Conservation (phyloP, 345 rosid species). For the Eucalyptus leucophloia region DNA sequence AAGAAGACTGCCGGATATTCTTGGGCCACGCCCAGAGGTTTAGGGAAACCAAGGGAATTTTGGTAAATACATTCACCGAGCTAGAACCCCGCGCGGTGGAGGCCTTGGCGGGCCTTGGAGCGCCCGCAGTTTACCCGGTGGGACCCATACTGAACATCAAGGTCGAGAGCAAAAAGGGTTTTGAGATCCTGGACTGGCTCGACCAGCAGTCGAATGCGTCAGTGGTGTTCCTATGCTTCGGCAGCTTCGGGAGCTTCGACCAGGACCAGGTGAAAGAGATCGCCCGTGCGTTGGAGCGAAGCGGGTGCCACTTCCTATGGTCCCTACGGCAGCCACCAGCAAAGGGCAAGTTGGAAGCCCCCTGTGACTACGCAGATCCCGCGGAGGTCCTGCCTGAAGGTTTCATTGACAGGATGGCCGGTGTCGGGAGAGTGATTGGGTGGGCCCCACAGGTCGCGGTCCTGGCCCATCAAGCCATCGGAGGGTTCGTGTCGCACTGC, state of each 20-base stretch:
- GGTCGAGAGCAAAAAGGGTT: too few relatives aligned
- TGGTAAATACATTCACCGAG: conserved; percentile 34
- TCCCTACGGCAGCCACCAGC: conserved; percentile 5
- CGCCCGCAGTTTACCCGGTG: too few relatives aligned
- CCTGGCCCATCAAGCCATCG: conserved; percentile 6
- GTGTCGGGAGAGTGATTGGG: conserved; percentile 20
- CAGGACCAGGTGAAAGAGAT: conserved; percentile 22
- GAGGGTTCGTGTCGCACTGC: conserved; percentile 59
- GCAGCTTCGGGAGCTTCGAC: conserved; percentile 5
- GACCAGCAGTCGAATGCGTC: too few relatives aligned
- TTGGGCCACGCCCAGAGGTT: neutral
- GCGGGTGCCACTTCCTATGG: conserved; percentile 13
- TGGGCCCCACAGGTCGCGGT: conserved; percentile 40
- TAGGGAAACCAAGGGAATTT: conserved; percentile 19
- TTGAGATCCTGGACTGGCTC: too few relatives aligned
- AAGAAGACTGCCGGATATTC: neutral
- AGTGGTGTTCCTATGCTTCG: too few relatives aligned
- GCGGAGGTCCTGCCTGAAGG: conserved; percentile 24
- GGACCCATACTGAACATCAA: too few relatives aligned
- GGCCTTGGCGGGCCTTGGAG: neutral
- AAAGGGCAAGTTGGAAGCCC: neutral
- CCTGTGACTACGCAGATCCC: neutral
- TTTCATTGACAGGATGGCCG: conserved; percentile 16
- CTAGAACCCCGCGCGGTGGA: conserved; percentile 20
- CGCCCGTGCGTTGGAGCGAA: neutral